These are phyloP conservation scores for Sphaerostilbella broomeana DNA, from an alignment of 2,329 filamentous ascomycete genomes.

Conservation along the genomic window DNA sequence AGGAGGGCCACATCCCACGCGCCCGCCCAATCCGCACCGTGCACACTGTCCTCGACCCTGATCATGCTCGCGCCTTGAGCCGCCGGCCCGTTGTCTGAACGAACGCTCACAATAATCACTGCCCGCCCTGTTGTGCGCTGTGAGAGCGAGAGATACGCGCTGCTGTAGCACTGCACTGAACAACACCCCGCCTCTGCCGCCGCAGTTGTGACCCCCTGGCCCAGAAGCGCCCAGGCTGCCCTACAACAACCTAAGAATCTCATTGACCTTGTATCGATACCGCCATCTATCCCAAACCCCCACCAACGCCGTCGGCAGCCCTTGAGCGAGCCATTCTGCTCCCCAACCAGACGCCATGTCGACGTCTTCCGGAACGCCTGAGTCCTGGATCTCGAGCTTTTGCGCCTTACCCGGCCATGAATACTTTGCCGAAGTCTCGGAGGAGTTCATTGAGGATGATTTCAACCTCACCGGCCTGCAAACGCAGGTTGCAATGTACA, in stretches of 20 bases:
- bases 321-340: conserved; percentile 3
- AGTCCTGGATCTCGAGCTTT: conserved; percentile 98
- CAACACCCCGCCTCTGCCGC: conserved; percentile 7
- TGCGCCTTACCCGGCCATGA: conserved; percentile 94
- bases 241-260: neutral
- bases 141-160: conserved; percentile 1
- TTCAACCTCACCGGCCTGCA: conserved; percentile 97
- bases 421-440: conserved; percentile 97
- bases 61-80: conserved; percentile 1
- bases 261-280: conserved; percentile 11
- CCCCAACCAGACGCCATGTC: conserved; percentile 40
- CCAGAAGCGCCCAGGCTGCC: neutral
- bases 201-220: neutral
- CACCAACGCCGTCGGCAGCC: neutral
- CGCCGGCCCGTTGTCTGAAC: neutral
- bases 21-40: conserved; percentile 4
- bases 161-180: conserved; percentile 2
- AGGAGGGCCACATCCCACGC: conserved; percentile 6
- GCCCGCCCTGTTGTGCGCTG: neutral
- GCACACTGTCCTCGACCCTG: neutral
- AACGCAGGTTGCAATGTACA: conserved; percentile 96
- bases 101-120: neutral
- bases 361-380: conserved; percentile 55
- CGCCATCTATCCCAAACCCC: conserved; percentile 4
- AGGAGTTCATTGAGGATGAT: conserved; percentile 99